Percentiles rank a stretch among this genome's conserved stretches.
Conservation (phyloP, 139 green algal genomes). For the Chlorella sp. region DNA sequence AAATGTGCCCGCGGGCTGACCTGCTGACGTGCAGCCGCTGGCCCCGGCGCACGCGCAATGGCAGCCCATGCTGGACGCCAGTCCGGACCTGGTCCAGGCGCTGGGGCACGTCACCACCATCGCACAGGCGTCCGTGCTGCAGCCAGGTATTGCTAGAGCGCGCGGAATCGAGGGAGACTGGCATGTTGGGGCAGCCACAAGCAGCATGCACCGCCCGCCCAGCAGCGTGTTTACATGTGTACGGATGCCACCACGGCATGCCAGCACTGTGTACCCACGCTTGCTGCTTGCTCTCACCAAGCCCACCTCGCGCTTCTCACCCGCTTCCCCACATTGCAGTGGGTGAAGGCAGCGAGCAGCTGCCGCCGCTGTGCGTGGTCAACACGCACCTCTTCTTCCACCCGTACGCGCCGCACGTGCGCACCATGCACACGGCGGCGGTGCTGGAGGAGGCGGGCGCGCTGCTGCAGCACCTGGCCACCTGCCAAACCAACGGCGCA, state of each 20-base stretch:
- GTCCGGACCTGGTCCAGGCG: conserved; percentile 46
- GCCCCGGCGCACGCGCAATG: conserved; percentile 45
- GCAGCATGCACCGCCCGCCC: no score
- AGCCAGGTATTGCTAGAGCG: conserved; percentile 4
- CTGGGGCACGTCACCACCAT: conserved; percentile 77
- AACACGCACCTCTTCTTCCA: conserved; percentile 97
- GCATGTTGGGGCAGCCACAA: no score
- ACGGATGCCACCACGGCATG: no score
- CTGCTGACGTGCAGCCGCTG: conserved; percentile 31
- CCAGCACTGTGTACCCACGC: no score
- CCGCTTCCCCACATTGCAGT: no score
- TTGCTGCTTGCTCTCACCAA: no score
- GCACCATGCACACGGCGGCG: conserved; percentile 73
- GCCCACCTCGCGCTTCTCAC: no score
- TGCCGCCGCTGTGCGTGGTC: conserved; percentile 35
- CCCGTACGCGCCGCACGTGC: conserved; percentile 76
- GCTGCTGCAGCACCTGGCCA: not conserved
- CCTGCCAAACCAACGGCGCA: not conserved
- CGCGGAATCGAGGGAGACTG: not conserved
- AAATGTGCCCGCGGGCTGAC: no score
- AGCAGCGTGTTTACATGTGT: no score
- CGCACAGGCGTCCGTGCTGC: conserved; percentile 61
- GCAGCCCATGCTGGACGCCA: conserved; percentile 55
- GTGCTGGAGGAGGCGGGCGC: conserved; percentile 45
- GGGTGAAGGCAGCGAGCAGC: no score